Percentiles rank a stretch among this genome's conserved stretches.
Evolutionary conservation across 371 early-diverging fungal species (phyloP).

Genomic region (Funneliformis caledonium): DNA sequence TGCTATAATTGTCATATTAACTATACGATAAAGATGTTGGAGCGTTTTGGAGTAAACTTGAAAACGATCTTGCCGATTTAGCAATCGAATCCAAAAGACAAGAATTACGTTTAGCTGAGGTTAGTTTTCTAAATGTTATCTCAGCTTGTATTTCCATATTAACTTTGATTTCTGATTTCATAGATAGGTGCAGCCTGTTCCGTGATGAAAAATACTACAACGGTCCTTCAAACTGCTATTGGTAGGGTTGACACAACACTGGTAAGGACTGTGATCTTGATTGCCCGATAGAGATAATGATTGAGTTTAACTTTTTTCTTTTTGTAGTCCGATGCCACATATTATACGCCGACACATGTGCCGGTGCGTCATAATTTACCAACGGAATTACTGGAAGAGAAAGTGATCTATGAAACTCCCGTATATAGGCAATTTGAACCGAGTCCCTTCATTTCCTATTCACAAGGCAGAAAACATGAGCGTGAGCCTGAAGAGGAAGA

Average conservation of each 20-base stretch:
- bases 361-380: neutral
- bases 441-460: neutral
- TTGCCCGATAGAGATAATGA: neutral
- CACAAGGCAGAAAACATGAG: conserved; percentile 10
- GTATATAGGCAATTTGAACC: neutral
- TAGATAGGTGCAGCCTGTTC: neutral
- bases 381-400: neutral
- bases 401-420: neutral
- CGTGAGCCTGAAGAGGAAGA: conserved; percentile 21
- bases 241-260: neutral
- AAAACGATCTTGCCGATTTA: conserved; percentile 20
- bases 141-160: neutral
- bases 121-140: conserved; percentile 16
- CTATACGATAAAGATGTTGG: no score
- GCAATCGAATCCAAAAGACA: conserved; percentile 17
- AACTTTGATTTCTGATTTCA: neutral
- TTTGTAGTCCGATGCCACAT: conserved; percentile 17
- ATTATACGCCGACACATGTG: neutral
- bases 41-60: no score
- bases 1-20: no score
- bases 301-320: conserved; percentile 7
- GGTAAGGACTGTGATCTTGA: neutral
- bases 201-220: conserved; percentile 15
- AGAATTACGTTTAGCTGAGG: conserved; percentile 34
- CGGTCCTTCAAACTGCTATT: neutral